These are phyloP conservation scores for Pythium myriotylum DNA, from an alignment of 352 stramenopile species.

Conservation along the genomic window DNA sequence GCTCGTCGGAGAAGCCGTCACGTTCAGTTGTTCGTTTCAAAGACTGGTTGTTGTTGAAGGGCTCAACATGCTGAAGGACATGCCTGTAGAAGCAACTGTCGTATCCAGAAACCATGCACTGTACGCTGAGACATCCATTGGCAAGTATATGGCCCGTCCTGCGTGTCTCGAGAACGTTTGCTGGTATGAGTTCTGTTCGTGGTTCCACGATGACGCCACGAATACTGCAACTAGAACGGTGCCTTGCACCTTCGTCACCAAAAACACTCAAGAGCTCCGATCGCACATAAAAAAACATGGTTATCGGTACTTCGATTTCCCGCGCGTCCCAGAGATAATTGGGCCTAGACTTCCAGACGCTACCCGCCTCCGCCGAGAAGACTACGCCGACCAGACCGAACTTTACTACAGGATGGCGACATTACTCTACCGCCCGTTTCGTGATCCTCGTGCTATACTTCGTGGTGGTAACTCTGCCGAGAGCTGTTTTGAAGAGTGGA, in stretches of 20 bases:
- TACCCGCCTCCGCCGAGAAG: not conserved
- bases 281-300: conserved; percentile 9
- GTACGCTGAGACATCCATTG: conserved; percentile 24
- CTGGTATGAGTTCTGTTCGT: conserved; percentile 33
- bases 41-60: conserved; percentile 21
- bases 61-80: conserved; percentile 21
- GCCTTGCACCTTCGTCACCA: not conserved
- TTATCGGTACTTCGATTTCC: conserved; percentile 7
- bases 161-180: conserved; percentile 15
- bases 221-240: not conserved
- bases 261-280: not conserved
- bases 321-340: conserved; percentile 25
- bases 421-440: conserved; percentile 25
- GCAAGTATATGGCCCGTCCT: conserved; percentile 14
- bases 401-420: conserved; percentile 20
- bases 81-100: conserved; percentile 21
- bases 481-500: not conserved
- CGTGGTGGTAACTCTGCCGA: not conserved
- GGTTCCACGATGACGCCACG: conserved; percentile 8
- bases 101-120: conserved; percentile 6
- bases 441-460: not conserved
- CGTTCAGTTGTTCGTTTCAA: conserved; percentile 28
- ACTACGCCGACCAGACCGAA: conserved; percentile 13
- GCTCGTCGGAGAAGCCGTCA: conserved; percentile 15
- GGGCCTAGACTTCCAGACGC: conserved; percentile 15